Evolutionary conservation across 768 basidiomycete species (phyloP), one percentile per base, ranked within the genome.

Genomic region (Xerocomellus amylosporus): DNA sequence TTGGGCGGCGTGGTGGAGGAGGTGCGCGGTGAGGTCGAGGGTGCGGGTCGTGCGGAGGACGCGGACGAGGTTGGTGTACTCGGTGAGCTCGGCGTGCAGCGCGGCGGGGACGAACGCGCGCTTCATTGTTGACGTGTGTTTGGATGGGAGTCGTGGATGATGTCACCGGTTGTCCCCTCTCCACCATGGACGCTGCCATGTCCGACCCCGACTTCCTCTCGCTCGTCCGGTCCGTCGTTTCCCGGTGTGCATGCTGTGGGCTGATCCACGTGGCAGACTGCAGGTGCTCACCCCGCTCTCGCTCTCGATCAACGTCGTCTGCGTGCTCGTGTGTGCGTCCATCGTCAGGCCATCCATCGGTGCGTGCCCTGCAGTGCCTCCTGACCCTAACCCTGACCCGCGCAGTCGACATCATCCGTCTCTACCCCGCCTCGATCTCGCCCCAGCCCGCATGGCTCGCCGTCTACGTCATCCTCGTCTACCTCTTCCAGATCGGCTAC

Each of bases 201-300:
- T 74, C 74, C 3, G 78, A 84, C 58, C 86, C 88, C 0, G 83
- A 90, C 3, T 87, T 85, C 65, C 74, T 90, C 38, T 71, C 85
- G 3, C 84, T 90, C 10, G 74, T 86, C 8, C 73, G 88, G 75
- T 80, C 8, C 30, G 73, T 68, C 3, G 2, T 48, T 1, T 46
- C 0, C 15, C 4, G 33, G 3, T n/a, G 10, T n/a, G 2, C 4
- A 13, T 2, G 12, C 5, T 10, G 26, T 12, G 4, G 34, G 37
- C 54, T 49, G 28, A 53, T 8, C 14, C 20, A 24, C 3, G 3
- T 5, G 2, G 13, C 56, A 81, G 88, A 44, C 79, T 97, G 5
- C 93, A 97, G 67, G 90, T 96, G 20, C 73, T 94, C 43, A 93
- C 93, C 0, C 93, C 93, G 0, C 75, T 96, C 1, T 88, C 89